Evolutionary conservation across 768 basidiomycete genomes (phyloP), one percentile per base, ranked within the genome.

Genomic region (Lactarius vividus): DNA sequence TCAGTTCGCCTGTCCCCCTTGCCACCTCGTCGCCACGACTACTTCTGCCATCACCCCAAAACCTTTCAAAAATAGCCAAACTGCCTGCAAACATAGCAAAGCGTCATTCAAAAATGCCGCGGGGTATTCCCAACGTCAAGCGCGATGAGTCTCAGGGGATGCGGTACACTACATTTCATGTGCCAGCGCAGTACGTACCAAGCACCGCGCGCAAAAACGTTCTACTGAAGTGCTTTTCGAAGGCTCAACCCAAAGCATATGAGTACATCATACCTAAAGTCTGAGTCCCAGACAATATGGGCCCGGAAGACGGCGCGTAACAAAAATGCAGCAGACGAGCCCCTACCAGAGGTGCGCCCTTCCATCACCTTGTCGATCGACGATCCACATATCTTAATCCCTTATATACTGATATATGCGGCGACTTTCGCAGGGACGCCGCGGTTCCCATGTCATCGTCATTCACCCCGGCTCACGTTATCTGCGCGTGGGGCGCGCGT

Each of bases 231-330:
- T 37, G 13, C 15, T 37, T 13, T 40, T 33, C 60, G 13, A 71
- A 92, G 89, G 63, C 82, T 86, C 37, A 93, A 92, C 74, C 89
- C 89, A 39, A 94, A 94, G 73, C 88, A 94, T 71, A 82, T 86
- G 74, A 86, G 85, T 37, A 85, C 90, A 9, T 85, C 84, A 7
- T 95, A 94, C 73, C 80, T 93, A 61, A 93, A 92, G 72, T 81
- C 84, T 1, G 92, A 94, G 40, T 78, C 82, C 11, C 89, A 94
- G 71, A 85, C 84, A 0, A 73, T 91, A 16, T 94, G 91, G 90
- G 79, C 84, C 11, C 80, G 89, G 71, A 91, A 91, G 76, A 80
- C 84, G 20, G 75, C 79, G 59, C 81, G 80, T 40, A 28, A 56
- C 58, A 58, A 62, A 58, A 58, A 49, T 4, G 20, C 49, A 23